Evolutionary conservation across 768 basidiomycete species (phyloP).

Genomic region (Paxillus ammoniavirescens): DNA sequence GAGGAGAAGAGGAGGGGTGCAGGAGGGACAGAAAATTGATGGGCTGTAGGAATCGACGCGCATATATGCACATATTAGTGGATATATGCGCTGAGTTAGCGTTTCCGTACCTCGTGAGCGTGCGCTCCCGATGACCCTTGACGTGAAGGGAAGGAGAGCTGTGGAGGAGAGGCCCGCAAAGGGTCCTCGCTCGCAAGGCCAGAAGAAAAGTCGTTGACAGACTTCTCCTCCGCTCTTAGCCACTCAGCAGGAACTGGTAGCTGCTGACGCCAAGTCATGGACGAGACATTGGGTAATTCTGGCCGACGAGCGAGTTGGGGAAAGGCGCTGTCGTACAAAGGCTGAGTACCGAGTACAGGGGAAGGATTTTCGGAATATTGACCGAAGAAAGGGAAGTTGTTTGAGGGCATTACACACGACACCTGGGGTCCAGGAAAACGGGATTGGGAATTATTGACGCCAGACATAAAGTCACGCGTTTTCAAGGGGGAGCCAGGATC

Average conservation of each 20-base stretch:
- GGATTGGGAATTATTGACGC: slow-evolving; percentile 21
- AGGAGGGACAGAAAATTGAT: slow-evolving; percentile 87
- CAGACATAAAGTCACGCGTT: slow-evolving; percentile 29
- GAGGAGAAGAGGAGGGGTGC: slow-evolving; percentile 82
- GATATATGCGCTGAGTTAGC: slow-evolving; percentile 5
- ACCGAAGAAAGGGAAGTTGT: slow-evolving; percentile 48
- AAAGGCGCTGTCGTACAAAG: slow-evolving; percentile 33
- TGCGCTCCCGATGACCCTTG: slow-evolving; percentile 27
- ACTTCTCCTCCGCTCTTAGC: slow-evolving; percentile 38
- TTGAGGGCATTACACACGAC: slow-evolving; percentile 20
- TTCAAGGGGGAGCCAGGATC: slow-evolving; percentile 40
- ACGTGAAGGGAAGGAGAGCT: slow-evolving; percentile 22
- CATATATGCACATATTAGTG: slow-evolving; percentile 16
- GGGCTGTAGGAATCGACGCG: slow-evolving; percentile 47
- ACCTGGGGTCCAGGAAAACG: slow-evolving; percentile 21
- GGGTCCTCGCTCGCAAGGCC: slow-evolving; percentile 27
- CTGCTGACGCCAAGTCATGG: slow-evolving; percentile 25
- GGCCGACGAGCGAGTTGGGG: slow-evolving; percentile 23
- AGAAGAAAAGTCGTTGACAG: slow-evolving; percentile 21
- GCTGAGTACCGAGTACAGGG: slow-evolving; percentile 35
- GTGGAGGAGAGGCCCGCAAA: slow-evolving; percentile 28
- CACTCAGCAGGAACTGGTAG: slow-evolving; percentile 38
- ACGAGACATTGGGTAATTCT: slow-evolving; percentile 12
- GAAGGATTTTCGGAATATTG: slow-evolving; percentile 47
- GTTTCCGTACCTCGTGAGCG: slow-evolving; percentile 51